phyloP scores from a whole-genome alignment of 2,329 filamentous ascomycete genomes.

The Fusarium siculi region DNA sequence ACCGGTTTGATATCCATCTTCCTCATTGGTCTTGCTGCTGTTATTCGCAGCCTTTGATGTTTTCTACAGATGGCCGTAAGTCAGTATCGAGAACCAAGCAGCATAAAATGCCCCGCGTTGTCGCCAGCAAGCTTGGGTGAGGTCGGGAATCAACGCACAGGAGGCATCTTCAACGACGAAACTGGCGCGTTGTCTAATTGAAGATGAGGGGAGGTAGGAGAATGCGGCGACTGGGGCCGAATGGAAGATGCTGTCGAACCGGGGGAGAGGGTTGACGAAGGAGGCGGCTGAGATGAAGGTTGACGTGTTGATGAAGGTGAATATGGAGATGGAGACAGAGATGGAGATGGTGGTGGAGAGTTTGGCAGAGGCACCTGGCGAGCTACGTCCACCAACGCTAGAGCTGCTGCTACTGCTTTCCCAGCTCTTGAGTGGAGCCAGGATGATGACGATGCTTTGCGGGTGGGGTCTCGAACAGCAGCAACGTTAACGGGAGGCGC shows the following conservation, averaged over 20 bases:
- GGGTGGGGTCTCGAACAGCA: slow-evolving; percentile 31
- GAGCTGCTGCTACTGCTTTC: slow-evolving; percentile 25
- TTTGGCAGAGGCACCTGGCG: slow-evolving; percentile 54
- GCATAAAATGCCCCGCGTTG: slow-evolving; percentile 24
- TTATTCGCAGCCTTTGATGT: slow-evolving; percentile 43
- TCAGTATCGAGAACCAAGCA: slow-evolving; percentile 31
- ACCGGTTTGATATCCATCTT: slow-evolving; percentile 55
- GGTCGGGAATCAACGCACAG: slow-evolving; percentile 58
- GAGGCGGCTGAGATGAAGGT: slow-evolving; percentile 47
- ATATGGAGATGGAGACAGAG: slow-evolving; percentile 47
- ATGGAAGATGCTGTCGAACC: slow-evolving; percentile 46
- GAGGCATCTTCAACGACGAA: slow-evolving; percentile 62
- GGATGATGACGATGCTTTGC: slow-evolving; percentile 48
- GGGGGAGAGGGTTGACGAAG: slow-evolving; percentile 46
- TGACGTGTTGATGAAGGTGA: slow-evolving; percentile 34
- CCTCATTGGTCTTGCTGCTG: slow-evolving; percentile 46
- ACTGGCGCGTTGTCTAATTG: slow-evolving; percentile 41
- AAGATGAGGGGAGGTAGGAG: slow-evolving; percentile 42
- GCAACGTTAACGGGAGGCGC: slow-evolving; percentile 28
- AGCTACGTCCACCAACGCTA: slow-evolving; percentile 50
- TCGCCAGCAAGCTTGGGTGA: slow-evolving; percentile 28
- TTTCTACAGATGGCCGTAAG: slow-evolving; percentile 34
- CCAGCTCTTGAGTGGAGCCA: slow-evolving; percentile 43
- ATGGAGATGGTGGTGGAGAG: slow-evolving; percentile 54
- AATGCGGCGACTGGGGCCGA: slow-evolving; percentile 46